These are phyloP conservation scores for Ramicandelaber brevisporus DNA, from an alignment of 192 early-diverging fungal species.

Conservation along the genomic window DNA sequence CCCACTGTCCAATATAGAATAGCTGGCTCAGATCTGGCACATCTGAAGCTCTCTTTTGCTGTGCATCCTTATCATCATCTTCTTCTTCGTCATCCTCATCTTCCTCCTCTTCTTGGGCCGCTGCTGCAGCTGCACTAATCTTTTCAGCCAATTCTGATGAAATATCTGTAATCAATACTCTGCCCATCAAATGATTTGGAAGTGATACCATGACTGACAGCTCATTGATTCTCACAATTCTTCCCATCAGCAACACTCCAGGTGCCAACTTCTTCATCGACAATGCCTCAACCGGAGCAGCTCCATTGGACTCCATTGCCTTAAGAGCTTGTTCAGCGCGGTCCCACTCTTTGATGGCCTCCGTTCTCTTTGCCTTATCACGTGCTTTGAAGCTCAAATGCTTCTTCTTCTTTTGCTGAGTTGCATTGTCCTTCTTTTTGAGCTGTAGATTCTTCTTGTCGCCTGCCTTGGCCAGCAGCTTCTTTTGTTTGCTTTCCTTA, in stretches of 20 bases:
- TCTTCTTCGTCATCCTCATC: constrained; percentile 14
- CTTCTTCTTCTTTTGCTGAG: constrained; percentile 18
- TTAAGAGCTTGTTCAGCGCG: not conserved
- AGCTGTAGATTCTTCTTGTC: constrained; percentile 27
- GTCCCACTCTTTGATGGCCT: not conserved
- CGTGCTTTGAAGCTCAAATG: constrained; percentile 30
- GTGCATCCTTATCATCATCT: constrained; percentile 12
- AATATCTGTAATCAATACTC: constrained; percentile 69
- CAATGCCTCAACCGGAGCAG: constrained; percentile 10
- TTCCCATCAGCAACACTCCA: constrained; percentile 51
- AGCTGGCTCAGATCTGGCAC: constrained; percentile 38
- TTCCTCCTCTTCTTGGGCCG: constrained; percentile 22
- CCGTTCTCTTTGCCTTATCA: not conserved
- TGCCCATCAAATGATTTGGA: constrained; percentile 62
- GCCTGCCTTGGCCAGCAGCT: constrained; percentile 10
- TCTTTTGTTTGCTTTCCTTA: too few species aligned
- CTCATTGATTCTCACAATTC: constrained; percentile 49
- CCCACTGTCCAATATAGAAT: constrained; percentile 65
- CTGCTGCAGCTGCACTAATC: constrained; percentile 38
- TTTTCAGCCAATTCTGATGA: constrained; percentile 38
- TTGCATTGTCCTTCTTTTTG: constrained; percentile 6
- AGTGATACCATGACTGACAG: constrained; percentile 61
- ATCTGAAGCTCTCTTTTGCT: too few species aligned
- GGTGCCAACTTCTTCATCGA: constrained; percentile 30
- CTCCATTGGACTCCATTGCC: constrained; percentile 6